These are phyloP conservation scores for Silene vulgaris DNA, from an alignment of 179 eudicot genomes.

Conservation along the genomic window DNA sequence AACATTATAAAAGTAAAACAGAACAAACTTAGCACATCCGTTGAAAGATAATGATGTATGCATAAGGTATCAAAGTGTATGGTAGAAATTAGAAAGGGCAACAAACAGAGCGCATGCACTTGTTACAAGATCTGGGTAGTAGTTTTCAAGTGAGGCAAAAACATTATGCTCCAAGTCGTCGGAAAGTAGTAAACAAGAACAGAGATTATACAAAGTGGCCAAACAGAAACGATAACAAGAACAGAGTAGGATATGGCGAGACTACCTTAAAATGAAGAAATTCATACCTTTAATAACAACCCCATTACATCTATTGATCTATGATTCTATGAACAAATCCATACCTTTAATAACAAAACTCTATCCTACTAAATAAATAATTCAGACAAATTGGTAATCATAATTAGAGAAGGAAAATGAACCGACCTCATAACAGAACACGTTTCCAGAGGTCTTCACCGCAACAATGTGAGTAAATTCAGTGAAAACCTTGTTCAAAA, in stretches of 20 bases:
- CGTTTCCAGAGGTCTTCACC: constrained; percentile 89
- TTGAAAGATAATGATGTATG: not conserved
- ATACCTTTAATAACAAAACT: not conserved
- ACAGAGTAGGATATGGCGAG: not conserved
- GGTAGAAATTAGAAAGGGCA: not conserved
- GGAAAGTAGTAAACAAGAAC: not conserved
- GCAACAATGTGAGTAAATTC: constrained; percentile 97
- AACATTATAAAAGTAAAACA: too few relatives aligned
- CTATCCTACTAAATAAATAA: not conserved
- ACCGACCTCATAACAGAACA: constrained; percentile 88
- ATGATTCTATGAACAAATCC: not conserved
- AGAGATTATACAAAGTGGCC: not conserved
- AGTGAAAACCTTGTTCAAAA: constrained; percentile 89
- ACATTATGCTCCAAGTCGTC: not conserved
- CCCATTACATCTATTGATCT: not conserved
- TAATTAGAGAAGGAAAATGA: constrained; percentile 4
- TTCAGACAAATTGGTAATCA: not conserved
- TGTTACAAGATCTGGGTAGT: not conserved
- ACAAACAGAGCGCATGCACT: not conserved
- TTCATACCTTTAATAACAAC: not conserved
- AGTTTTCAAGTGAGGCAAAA: not conserved
- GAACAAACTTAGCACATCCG: too few relatives aligned
- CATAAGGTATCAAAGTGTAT: not conserved
- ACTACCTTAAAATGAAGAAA: not conserved
- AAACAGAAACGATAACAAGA: not conserved